Percentiles rank a stretch among this genome's conserved stretches.
These are phyloP conservation scores for Hsuehochloa calcarea DNA, from an alignment of 176 grass and related monocot species.

Conservation along the genomic window DNA sequence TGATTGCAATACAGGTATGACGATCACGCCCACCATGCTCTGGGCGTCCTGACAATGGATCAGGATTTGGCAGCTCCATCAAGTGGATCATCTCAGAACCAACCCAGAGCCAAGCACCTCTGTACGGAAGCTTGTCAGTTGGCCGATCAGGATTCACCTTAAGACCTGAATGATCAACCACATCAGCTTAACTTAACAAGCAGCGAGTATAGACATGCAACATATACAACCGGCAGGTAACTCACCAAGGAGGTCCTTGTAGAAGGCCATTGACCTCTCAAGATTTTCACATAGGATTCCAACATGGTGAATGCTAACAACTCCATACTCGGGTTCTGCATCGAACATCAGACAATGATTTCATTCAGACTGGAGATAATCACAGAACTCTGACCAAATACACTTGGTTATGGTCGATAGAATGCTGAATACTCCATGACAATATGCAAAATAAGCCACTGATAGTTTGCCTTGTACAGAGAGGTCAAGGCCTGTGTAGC, in stretches of 20 bases:
- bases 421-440: neutral
- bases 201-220: neutral
- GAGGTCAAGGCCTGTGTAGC: neutral
- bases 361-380: conserved; percentile 4
- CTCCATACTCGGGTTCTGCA: conserved; percentile 74
- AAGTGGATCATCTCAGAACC: conserved; percentile 91
- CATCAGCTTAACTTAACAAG: conserved; percentile 20
- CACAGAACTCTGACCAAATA: neutral
- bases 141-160: conserved; percentile 83
- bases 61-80: conserved; percentile 87
- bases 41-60: conserved; percentile 83
- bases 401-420: neutral
- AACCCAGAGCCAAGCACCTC: conserved; percentile 93
- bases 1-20: conserved; percentile 88
- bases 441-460: neutral
- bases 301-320: conserved; percentile 96
- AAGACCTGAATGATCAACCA: conserved; percentile 61
- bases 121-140: conserved; percentile 85
- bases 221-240: conserved; percentile 11
- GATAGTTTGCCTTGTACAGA: conserved; percentile 6
- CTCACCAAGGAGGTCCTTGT: conserved; percentile 83
- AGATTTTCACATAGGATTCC: conserved; percentile 91
- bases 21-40: conserved; percentile 94
- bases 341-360: neutral
- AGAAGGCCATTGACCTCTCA: conserved; percentile 86